Evolutionary conservation across 805 yeast genomes (phyloP), one percentile per base, ranked within the genome.

Genomic region (Starmerella vitae): DNA sequence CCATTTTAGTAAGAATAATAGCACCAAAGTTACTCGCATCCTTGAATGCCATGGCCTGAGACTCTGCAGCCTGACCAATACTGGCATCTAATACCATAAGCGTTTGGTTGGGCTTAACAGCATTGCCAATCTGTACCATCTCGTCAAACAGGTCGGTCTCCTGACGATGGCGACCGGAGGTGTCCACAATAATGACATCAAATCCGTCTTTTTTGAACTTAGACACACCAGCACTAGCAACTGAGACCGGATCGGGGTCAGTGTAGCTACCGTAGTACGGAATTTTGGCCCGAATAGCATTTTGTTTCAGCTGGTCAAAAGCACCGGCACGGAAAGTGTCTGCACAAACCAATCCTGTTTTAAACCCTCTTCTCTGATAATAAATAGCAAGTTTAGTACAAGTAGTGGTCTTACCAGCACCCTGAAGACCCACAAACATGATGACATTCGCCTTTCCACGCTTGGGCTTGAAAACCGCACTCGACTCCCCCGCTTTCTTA

Each of bases 251-350:
- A 55, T 91, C 93, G 1, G 93, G 82, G 63, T 88, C 97, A 2
- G 91, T 76, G 60, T 91, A 91, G 5, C 94, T 80, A 52, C 98
- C 98, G 59, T 76, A 88, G 61, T 74, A 88, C 33, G 98, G 97
- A 40, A 88, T 83, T 50, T 79, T 75, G 1, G 98, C 93, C 64
- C 84, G 83, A 39, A 88, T 84, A 19, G 98, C 97, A 61, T 88
- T 88, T 62, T 88, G 98, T 59, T 91, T 88, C 62, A 88, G 71
- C 67, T 88, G 98, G 63, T 88, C 98, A 66, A 88, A 88, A 2
- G 98, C 98, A 70, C 98, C 98, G 27, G 98, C 98, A 70, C 98
- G 77, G 69, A 88, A 91, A 22, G 98, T 91, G 66, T 91, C 98
- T 2, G 98, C 98, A 72, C 98, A 91, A 20, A 91, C 97, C 56